These are phyloP conservation scores for Nakaseomyces delphensis DNA, from an alignment of 1,139 yeast genomes.

Conservation along the genomic window DNA sequence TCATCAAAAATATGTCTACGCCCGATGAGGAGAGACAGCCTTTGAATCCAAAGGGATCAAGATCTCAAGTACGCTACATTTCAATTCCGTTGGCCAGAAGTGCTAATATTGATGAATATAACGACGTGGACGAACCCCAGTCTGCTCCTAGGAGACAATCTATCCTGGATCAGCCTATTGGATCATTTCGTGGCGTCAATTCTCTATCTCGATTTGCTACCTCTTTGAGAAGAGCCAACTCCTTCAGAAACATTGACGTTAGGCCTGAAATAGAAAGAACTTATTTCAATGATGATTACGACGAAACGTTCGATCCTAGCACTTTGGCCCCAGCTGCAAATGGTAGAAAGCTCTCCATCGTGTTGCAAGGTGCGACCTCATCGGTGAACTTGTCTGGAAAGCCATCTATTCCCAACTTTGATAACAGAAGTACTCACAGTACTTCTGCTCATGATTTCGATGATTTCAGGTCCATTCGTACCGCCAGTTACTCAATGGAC, in stretches of 20 bases:
- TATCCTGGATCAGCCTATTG: conserved; percentile 31
- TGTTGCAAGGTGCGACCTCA: conserved; percentile 22
- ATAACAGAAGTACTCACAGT: conserved; percentile 17
- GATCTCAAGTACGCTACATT: conserved; percentile 26
- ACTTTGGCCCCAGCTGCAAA: conserved; percentile 57
- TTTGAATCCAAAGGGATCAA: conserved; percentile 6
- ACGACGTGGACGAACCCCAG: conserved; percentile 6
- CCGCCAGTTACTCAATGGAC: conserved; percentile 20
- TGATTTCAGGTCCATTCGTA: conserved; percentile 29
- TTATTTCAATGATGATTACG: conserved; percentile 42
- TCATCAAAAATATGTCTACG: neutral
- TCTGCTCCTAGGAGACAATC: conserved; percentile 25
- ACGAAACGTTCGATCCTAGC: conserved; percentile 62
- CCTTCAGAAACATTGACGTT: conserved; percentile 47
- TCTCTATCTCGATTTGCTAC: conserved; percentile 73
- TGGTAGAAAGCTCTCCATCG: conserved; percentile 58
- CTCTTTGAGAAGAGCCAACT: conserved; percentile 69
- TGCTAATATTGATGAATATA: conserved; percentile 9
- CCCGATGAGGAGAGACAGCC: conserved; percentile 5
- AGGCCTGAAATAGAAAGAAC: conserved; percentile 38
- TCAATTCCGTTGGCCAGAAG: conserved; percentile 29
- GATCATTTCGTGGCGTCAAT: conserved; percentile 50
- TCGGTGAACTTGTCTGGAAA: conserved; percentile 18
- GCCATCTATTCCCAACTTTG: conserved; percentile 22
- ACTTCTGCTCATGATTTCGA: conserved; percentile 15